These are phyloP conservation scores for Thermothielavioides terrestris DNA, from an alignment of 495 filamentous ascomycete genomes.

Conservation along the genomic window DNA sequence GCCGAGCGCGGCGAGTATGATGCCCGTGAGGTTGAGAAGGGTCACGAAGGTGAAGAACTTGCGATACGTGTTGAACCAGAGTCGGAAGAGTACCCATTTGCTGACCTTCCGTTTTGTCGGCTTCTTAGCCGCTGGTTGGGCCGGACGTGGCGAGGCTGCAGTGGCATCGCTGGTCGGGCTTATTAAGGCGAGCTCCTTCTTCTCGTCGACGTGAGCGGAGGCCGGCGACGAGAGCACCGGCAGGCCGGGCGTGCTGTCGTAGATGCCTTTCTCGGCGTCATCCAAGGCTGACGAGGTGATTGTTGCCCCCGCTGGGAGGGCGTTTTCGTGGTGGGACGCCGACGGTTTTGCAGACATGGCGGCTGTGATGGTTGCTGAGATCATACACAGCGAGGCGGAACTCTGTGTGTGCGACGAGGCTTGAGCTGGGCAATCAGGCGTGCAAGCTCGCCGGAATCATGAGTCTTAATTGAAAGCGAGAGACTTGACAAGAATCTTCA, in stretches of 20 bases:
- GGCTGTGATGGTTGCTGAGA: background rate
- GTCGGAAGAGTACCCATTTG: slow-evolving; percentile 31
- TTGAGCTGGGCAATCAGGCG: no score
- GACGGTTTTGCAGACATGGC: slow-evolving; percentile 11
- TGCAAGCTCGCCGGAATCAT: background rate
- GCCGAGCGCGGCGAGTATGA: slow-evolving; percentile 29
- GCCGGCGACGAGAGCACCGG: slow-evolving; percentile 18
- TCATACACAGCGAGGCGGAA: background rate
- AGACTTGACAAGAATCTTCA: background rate
- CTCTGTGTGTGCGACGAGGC: no score
- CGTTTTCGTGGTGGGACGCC: slow-evolving; percentile 13
- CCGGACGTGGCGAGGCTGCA: slow-evolving; percentile 16
- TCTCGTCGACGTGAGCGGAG: slow-evolving; percentile 21
- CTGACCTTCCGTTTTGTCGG: slow-evolving; percentile 20
- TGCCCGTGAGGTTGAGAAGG: slow-evolving; percentile 31
- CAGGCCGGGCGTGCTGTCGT: slow-evolving; percentile 25
- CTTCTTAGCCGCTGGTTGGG: background rate
- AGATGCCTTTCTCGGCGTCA: slow-evolving; percentile 36
- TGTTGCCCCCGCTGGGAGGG: slow-evolving; percentile 2
- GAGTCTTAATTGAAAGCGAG: background rate
- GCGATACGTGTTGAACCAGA: slow-evolving; percentile 42
- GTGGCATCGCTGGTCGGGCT: slow-evolving; percentile 33
- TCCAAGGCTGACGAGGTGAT: slow-evolving; percentile 19
- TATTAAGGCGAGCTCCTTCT: slow-evolving; percentile 11
- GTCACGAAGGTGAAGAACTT: slow-evolving; percentile 39